Percentiles rank a stretch among this genome's conserved stretches.
Evolutionary conservation across 345 rosid species (phyloP).

Genomic region (Populus tremula): DNA sequence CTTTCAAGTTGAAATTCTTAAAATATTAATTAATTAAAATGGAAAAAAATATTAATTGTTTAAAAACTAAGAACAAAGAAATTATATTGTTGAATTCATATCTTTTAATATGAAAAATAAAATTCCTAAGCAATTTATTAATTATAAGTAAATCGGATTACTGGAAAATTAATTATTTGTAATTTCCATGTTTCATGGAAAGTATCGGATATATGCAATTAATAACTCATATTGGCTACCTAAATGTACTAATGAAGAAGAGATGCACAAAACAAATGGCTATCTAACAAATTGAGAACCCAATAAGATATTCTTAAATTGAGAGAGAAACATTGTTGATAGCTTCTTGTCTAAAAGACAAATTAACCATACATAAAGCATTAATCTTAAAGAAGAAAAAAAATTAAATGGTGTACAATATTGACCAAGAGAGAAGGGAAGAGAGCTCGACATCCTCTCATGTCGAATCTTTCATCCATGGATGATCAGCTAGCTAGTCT

Average conservation of each 20-base stretch:
- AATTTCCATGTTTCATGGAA: not conserved
- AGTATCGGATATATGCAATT: no score
- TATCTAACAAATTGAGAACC: not conserved
- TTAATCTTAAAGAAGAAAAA: conserved; percentile 3
- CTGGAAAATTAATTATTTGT: not conserved
- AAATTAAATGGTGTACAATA: conserved; percentile 32
- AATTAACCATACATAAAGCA: conserved; percentile 14
- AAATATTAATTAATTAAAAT: no score
- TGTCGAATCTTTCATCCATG: conserved; percentile 38
- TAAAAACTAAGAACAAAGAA: no score
- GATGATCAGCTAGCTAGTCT: conserved; percentile 34
- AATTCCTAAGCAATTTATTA: no score
- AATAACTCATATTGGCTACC: not conserved
- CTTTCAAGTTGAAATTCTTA: no score
- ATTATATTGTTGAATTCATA: no score
- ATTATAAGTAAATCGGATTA: not conserved
- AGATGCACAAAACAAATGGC: not conserved
- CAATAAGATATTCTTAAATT: not conserved
- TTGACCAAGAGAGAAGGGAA: conserved; percentile 2
- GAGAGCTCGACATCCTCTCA: conserved; percentile 48
- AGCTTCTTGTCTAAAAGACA: conserved; percentile 17
- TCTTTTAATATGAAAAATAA: no score
- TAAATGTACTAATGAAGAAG: not conserved
- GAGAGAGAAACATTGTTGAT: conserved; percentile 10
- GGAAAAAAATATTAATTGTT: no score